Evolutionary conservation across 768 basidiomycete species (phyloP), one percentile per base, ranked within the genome.

Genomic region (Amanita molliuscula): DNA sequence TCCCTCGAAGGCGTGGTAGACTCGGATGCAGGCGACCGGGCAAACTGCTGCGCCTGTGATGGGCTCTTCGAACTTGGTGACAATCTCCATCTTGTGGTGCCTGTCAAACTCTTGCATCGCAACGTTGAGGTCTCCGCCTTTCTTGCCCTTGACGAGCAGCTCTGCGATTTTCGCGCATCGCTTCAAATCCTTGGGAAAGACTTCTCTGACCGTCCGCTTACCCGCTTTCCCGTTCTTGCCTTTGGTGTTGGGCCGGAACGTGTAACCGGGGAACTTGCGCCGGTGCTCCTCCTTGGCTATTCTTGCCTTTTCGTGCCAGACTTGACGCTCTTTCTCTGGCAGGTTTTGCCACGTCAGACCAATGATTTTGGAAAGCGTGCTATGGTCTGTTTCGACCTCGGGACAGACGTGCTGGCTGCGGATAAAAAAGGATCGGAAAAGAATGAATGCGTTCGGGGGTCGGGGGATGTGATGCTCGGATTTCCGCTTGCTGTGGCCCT

Each of bases 381-480:
- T 83, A 67, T 88, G 87, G 62, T 84, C 88, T 26, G 84, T 84
- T 70, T 89, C 87, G 53, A 88, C 81, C 51, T 76, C 79, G 6
- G 82, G 77, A 7, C 84, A 80, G 55, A 89, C 84, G 56, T 84
- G 83, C 57, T 85, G 81, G 56, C 71, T 75, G 67, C 84, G 85
- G 63, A 88, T 85, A 65, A 88, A 88, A 0, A 82, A 81, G 0
- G 84, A 85, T 54, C 87, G 82, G 72, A 89, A 90, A 58, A 90
- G 76, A 60, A 89, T 90, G 68, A 90, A 90, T 21, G 87, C 88
- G 59, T 90, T 89, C 2, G 87, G 84, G 1, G 87, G 87, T 37
- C 87, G 84, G 15, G 87, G 87, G 54, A 90, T 85, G 61, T 88
- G 84, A 55, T 83, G 77, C 23, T 79, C 77, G 11, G 78, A 76